Evolutionary conservation across 108 stramenopile species (phyloP), one percentile per base, ranked within the genome.

Genomic region (Skeletonema potamos): DNA sequence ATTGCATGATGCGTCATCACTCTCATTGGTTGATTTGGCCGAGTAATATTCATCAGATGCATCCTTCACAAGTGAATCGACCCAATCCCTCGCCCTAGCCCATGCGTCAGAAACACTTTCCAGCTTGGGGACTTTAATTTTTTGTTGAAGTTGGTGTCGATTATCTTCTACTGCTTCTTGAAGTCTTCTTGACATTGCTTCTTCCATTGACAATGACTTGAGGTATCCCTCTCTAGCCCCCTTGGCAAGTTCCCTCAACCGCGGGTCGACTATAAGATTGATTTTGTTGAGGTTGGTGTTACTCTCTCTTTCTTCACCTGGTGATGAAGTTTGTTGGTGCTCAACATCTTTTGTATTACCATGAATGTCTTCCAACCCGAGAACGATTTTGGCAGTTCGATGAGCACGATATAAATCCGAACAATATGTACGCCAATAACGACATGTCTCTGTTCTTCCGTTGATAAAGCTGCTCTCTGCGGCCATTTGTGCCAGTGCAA

Each of bases 211-310:
- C 6, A 81, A 24, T 37, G 51, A 55, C 44, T 85, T 85, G 10
- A 66, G 55, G 29, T 59, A 72, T 6, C 83, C 88, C 63, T 89
- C 81, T 6, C 88, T 60, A 15, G 84, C 85, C 8, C 88, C 88
- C 60, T 86, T 85, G 58, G 84, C 85, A 17, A 76, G 17, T 58
- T 89, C 88, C 24, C 88, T 69, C 11, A 89, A 37, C 27, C 88
- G 64, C 20, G 66, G n/a, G 33, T 88, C 87, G 34, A 82, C 55
- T 0, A 67, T 29, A 0, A 84, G 59, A 54, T 73, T 34, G 8
- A 63, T 34, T 6, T 29, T 20, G 10, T n/a, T 67, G 15, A 4
- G 15, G 43, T 44, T n/a, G 17, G 4, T 44, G 17, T 0, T 44
- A 3, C 0, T n/a, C 15, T 18, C 11, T 4, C 3, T 11, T 17